Percentiles rank a stretch among this genome's conserved stretches.
Conservation (phyloP, 805 yeast genomes). For the Huiozyma sinensis region DNA sequence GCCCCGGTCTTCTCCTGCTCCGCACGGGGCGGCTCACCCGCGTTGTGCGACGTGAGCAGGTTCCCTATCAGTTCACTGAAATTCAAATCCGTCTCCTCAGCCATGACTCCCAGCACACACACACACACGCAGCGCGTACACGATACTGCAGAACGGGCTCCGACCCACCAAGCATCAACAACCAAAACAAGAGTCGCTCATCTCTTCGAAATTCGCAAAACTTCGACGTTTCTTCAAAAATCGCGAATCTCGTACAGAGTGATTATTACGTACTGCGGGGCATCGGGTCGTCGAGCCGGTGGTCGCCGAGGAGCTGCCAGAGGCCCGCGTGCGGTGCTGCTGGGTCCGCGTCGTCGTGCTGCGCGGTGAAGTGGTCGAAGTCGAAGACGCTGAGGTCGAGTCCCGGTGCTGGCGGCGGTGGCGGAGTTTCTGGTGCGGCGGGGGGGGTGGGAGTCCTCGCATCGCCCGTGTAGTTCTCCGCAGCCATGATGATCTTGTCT, state of each 20-base stretch:
- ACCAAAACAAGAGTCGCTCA: no score
- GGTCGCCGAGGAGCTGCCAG: not conserved
- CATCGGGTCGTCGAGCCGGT: no score
- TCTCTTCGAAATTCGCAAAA: no score
- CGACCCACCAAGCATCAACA: no score
- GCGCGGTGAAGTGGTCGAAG: slow-evolving; percentile 2
- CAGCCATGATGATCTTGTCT: slow-evolving; percentile 19
- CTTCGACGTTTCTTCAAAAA: no score
- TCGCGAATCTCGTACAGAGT: no score
- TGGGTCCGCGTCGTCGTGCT: no score
- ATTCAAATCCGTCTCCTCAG: slow-evolving; percentile 16
- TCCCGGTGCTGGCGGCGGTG: not conserved
- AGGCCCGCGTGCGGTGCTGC: not conserved
- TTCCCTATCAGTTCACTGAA: slow-evolving; percentile 27
- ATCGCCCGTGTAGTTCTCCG: slow-evolving; percentile 9
- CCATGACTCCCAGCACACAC: not conserved
- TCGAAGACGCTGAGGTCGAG: slow-evolving; percentile 1
- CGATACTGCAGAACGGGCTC: no score
- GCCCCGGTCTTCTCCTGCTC: not conserved
- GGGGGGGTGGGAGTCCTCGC: not conserved
- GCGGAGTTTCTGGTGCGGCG: not conserved
- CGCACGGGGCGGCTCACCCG: not conserved
- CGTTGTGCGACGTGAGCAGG: slow-evolving; percentile 20
- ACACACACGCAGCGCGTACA: no score
- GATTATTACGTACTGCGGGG: no score